Evolutionary conservation across 164 flowering plant species (phyloP), one percentile per base, ranked within the genome.

Genomic region (Aristolochia californica): DNA sequence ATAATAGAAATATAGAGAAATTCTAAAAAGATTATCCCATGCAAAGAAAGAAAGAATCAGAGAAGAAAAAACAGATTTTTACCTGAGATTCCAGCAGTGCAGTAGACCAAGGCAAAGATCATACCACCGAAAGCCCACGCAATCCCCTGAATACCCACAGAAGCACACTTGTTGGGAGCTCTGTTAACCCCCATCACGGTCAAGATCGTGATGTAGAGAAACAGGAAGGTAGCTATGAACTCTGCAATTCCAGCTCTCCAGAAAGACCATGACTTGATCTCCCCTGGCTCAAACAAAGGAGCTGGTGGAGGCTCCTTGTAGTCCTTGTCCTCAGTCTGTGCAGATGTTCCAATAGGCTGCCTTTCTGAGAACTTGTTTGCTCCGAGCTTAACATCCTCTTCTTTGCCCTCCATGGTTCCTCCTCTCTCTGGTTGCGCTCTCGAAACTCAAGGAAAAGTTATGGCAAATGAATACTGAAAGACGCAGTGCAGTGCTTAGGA

Each of bases 31-130:
- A 20, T 22, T 2, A 20, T 25, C 5, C 15, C 15, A 5, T 17
- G 4, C 3, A n/a, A 47, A 47, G 0, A 47, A 20, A 47, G 50
- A 47, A 47, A 17, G 15, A 16, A 47, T 16, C 18, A 51, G 34
- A 57, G 60, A 45, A 43, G 23, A 4, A 34, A 34, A 48, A 52
- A 43, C 15, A 5, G 1, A 23, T 51, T 13, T 54, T 66, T 5
- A 81, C 86, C 86, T 68, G 86, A 81, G 63, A 79, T 77, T n/a
- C 83, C 86, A 58, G 86, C 83, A 48, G 83, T 79, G 71, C 86
- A 81, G 77, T 79, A 81, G 28, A 81, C 86, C 21, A 81, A 77
- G 58, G 83, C 83, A 62, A 81, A 81, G 75, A 81, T 79, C 81
- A 77, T 79, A 25, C 83, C 86, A 9, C 86, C 86, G 63, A 79